Evolutionary conservation across 176 grass and related monocot species (phyloP).

Genomic region (Triticum timopheevii): DNA sequence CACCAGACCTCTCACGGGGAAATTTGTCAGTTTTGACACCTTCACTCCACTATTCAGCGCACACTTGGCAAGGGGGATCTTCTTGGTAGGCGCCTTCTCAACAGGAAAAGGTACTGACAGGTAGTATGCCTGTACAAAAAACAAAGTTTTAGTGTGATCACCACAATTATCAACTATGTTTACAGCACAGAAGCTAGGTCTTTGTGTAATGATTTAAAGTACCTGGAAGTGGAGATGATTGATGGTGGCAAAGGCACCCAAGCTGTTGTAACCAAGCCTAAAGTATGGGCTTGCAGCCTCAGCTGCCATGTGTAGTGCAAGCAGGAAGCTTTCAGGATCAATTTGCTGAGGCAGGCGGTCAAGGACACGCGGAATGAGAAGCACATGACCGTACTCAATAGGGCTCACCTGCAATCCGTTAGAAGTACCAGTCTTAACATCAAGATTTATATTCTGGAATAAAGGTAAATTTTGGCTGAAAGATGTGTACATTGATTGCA

Average conservation of each 20-base stretch:
- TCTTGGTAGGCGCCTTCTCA: constrained; percentile 61
- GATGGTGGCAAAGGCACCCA: constrained; percentile 82
- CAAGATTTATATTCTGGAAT: neutral
- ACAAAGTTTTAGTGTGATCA: neutral
- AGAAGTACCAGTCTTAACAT: neutral
- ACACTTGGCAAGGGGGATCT: constrained; percentile 42
- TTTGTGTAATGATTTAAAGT: neutral
- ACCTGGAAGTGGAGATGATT: constrained; percentile 86
- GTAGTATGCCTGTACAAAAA: constrained; percentile 58
- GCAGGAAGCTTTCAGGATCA: constrained; percentile 60
- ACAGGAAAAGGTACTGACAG: constrained; percentile 59
- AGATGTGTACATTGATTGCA: constrained; percentile 62
- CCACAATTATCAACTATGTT: neutral
- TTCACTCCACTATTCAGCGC: constrained; percentile 43
- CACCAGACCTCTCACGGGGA: constrained; percentile 65
- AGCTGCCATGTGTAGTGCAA: constrained; percentile 63
- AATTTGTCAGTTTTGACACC: constrained; percentile 58
- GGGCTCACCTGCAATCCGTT: constrained; percentile 61
- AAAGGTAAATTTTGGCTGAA: neutral
- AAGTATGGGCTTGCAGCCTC: constrained; percentile 66
- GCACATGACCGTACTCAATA: constrained; percentile 73
- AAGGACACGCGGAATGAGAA: constrained; percentile 66
- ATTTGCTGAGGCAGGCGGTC: constrained; percentile 68
- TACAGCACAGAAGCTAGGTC: neutral
- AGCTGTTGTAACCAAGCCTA: constrained; percentile 80